Evolutionary conservation across 768 basidiomycete genomes (phyloP), one percentile per base, ranked within the genome.

Genomic region (Porpolomopsis calyptriformis): DNA sequence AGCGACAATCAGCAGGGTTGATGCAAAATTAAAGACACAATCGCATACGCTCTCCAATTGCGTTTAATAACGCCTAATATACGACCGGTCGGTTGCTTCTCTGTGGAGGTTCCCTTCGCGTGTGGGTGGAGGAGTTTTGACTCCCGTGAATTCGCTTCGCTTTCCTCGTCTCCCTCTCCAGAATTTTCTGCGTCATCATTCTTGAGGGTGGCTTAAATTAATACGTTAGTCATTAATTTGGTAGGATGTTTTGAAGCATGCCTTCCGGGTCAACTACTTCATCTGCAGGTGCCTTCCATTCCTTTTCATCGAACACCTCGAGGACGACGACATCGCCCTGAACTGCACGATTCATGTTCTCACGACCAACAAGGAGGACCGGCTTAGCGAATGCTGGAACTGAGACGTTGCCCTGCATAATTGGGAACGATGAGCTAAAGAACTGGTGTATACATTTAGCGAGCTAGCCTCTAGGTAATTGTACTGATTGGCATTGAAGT

Each of bases 281-380:
- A 52, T 96, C 84, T 2, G 80, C 81, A 4, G 91, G 85, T 1
- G 89, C 82, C 60, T 85, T 90, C 96, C 96, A 99, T 53, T 97
- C 84, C 2, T 67, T 74, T 63, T 92, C 80, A 8, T 80, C 73
- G 50, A 97, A 85, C 0, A 99, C 68, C 60, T 97, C 82, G 8
- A 99, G 80, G 0, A 80, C 90, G 0, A 99, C 93, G 10, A 94
- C 65, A 55, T 99, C 96, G 1, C 96, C 93, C 26, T 94, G 76
- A 8, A 97, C 87, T 0, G 92, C 82, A 14, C 96, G 80, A 59
- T 99, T 99, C 86, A 97, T 96, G 50, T 90, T 82, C 62, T 92
- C 84, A 23, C 92, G 73, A 0, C 93, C 93, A 24, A 88, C 73
- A 4, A 99, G 70, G 1, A 98, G 71, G 7, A 98, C 71, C 0